phyloP scores from a whole-genome alignment of 148 eudicot genomes.

The Agrostemma githago region DNA sequence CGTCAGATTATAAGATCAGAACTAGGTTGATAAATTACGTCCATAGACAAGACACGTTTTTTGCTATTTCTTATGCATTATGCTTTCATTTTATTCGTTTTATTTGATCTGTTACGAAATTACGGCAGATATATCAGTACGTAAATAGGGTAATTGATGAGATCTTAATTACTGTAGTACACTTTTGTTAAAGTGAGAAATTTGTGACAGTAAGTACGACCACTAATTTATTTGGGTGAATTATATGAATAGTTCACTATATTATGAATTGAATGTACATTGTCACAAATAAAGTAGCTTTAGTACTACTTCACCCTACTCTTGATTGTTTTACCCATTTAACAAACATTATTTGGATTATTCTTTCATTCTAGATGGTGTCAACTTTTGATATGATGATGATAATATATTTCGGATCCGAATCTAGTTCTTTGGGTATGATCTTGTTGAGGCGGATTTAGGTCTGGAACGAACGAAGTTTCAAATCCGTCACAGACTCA shows the following conservation, averaged over 20 bases:
- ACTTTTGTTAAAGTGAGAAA: conserved; percentile 14
- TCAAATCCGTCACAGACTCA: too few relatives aligned
- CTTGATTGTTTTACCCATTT: conserved; percentile 8
- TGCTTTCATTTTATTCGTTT: too few relatives aligned
- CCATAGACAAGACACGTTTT: too few relatives aligned
- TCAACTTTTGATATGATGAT: too few relatives aligned
- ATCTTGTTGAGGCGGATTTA: neutral
- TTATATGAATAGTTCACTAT: neutral
- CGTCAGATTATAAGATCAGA: too few relatives aligned
- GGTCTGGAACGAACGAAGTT: neutral
- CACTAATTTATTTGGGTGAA: conserved; percentile 17
- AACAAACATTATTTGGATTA: conserved; percentile 1
- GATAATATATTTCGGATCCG: neutral
- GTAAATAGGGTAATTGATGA: too few relatives aligned
- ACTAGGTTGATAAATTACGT: too few relatives aligned
- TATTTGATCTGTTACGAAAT: too few relatives aligned
- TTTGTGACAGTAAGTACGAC: conserved; percentile 17
- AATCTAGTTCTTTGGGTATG: neutral
- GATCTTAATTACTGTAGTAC: neutral
- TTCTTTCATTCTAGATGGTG: neutral
- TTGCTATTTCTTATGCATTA: too few relatives aligned
- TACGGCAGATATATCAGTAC: too few relatives aligned
- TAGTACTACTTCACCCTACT: neutral
- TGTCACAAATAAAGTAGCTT: neutral
- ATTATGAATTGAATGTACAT: neutral